Evolutionary conservation across 352 stramenopile species (phyloP), one percentile per base, ranked within the genome.

Genomic region (Phytophthora meadii): DNA sequence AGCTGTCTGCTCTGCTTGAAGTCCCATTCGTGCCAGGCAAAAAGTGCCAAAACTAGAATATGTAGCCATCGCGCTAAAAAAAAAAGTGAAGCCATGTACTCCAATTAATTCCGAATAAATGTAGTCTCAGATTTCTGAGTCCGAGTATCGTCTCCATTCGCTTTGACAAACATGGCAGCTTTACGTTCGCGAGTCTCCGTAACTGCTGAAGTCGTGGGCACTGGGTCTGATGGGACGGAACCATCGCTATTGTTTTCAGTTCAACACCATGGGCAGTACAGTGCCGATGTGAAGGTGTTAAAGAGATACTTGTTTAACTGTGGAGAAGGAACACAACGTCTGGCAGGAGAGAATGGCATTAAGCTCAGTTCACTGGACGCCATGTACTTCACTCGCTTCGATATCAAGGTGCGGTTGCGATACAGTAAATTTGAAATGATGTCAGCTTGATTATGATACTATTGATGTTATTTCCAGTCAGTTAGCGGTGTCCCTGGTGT

Each of bases 231-330:
- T 30, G 84, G 84, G 57, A 92, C 81, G 17, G 79, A 87, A 65
- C 81, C 84, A 25, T 92, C 84, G 22, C 49, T 92, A 17, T 58
- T 90, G 58, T 83, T 92, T 56, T 78, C 77, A 1, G 76, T 89
- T n/a, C 75, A 87, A 46, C 77, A 79, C n/a, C 80, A 84, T 22
- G 81, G 77, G 27, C 50, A 88, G 10, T 90, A 89, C 71, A 90
- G 84, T 59, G 53, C 69, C 46, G 84, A 92, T 45, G 64, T 76
- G 28, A 86, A 72, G 46, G 63, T 90, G 59, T 61, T 90, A 15
- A 76, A 85, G 64, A 70, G 78, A 22, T 90, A 90, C 28, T 46
- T 92, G 10, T 90, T 92, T 63, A 90, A 92, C 54, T 92, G 81
- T 49, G 82, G 82, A 39, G 82, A 90, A 65, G 80, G 82, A 19